Conservation (phyloP, 306 rosid species). For the Hylodesmum podocarpum region DNA sequence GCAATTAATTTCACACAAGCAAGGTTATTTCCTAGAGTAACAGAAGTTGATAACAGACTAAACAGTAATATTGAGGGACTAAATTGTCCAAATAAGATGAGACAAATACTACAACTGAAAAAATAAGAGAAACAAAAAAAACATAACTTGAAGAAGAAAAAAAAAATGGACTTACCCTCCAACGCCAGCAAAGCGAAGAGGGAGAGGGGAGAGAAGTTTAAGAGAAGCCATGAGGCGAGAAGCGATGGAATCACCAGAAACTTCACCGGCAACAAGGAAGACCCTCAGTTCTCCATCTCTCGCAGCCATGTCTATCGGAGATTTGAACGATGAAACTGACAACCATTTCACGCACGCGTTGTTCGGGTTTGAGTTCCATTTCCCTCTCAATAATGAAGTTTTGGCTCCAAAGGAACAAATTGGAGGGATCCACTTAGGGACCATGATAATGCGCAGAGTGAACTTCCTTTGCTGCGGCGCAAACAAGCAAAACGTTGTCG, state of each 20-base stretch:
- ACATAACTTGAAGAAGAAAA: background rate
- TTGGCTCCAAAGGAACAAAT: background rate
- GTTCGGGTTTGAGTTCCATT: slow-evolving; percentile 28
- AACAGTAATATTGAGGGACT: no score
- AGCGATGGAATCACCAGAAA: slow-evolving; percentile 87
- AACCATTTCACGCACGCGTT: slow-evolving; percentile 11
- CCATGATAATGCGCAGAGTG: no score
- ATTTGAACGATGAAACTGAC: slow-evolving; percentile 33
- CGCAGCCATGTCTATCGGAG: slow-evolving; percentile 53
- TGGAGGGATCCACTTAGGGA: no score
- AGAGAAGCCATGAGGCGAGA: slow-evolving; percentile 81
- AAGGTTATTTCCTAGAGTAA: no score
- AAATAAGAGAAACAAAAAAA: background rate
- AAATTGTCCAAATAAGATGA: no score
- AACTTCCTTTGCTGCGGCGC: no score
- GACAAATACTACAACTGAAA: no score
- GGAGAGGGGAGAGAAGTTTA: slow-evolving; percentile 58
- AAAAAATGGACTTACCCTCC: slow-evolving; percentile 69
- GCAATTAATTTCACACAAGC: no score
- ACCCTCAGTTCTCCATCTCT: slow-evolving; percentile 81
- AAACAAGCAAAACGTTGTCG: no score
- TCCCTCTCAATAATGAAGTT: background rate
- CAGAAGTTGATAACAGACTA: no score
- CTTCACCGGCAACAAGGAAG: slow-evolving; percentile 85
- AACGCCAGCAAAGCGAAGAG: slow-evolving; percentile 70